phyloP scores from a whole-genome alignment of 2,329 filamentous ascomycete species.

The Zarea fungicola region DNA sequence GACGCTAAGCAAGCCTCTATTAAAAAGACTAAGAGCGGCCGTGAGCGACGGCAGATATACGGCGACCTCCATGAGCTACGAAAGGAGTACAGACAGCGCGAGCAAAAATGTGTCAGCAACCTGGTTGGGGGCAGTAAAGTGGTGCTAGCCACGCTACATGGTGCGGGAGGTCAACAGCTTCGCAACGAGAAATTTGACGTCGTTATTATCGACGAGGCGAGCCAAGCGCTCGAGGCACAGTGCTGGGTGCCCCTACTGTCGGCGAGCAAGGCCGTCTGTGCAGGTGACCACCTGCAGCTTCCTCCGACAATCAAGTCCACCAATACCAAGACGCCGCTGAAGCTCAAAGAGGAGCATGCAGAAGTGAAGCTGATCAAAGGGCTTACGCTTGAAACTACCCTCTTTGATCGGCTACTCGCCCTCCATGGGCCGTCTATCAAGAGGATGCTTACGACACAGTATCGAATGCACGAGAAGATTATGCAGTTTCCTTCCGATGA shows the following conservation, averaged over 20 bases:
- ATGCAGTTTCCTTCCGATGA: constrained; percentile 91
- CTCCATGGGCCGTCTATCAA: constrained; percentile 82
- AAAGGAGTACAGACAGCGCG: constrained; percentile 82
- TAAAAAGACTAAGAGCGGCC: constrained; percentile 76
- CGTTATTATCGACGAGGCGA: constrained; percentile 92
- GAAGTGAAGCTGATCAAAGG: constrained; percentile 39
- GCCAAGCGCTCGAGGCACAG: constrained; percentile 91
- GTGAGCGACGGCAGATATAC: constrained; percentile 78
- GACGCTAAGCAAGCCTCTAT: constrained; percentile 86
- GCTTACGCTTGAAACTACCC: constrained; percentile 73
- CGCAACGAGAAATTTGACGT: constrained; percentile 81
- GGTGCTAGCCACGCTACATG: constrained; percentile 87
- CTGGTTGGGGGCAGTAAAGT: constrained; percentile 76
- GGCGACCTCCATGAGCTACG: constrained; percentile 77
- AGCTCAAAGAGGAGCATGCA: constrained; percentile 31
- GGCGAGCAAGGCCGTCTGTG: constrained; percentile 80
- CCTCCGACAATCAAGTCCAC: constrained; percentile 90
- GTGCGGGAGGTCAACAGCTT: constrained; percentile 80
- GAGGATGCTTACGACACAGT: constrained; percentile 92
- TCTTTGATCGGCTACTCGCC: constrained; percentile 82
- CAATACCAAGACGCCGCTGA: constrained; percentile 44
- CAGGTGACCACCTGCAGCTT: constrained; percentile 90
- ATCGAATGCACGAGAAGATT: constrained; percentile 94
- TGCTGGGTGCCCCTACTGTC: constrained; percentile 89
- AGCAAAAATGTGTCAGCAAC: constrained; percentile 72